Evolutionary conservation across 768 basidiomycete species (phyloP).

Genomic region (Astraeus odoratus): DNA sequence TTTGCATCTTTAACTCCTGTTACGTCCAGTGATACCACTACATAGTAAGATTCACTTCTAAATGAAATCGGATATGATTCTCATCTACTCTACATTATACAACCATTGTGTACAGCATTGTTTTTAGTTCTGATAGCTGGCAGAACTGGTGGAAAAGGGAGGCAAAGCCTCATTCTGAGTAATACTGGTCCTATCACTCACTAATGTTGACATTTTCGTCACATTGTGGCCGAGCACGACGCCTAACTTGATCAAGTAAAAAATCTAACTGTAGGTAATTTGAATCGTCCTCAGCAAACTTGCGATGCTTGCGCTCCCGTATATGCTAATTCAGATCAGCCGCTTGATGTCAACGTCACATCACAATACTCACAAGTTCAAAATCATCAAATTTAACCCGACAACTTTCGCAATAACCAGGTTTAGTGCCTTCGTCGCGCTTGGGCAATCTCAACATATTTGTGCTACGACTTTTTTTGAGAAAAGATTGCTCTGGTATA

Average conservation of each 20-base stretch:
- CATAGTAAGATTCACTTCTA: too few species aligned
- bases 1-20: too few species aligned
- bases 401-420: conserved; percentile 98
- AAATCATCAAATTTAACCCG: conserved; percentile 87
- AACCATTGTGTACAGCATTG: too few species aligned
- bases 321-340: conserved; percentile 51
- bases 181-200: too few species aligned
- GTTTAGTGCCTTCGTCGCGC: conserved; percentile 82
- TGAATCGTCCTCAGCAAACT: conserved; percentile 68
- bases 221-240: conserved; percentile 30
- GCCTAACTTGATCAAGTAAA: conserved; percentile 56
- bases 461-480: conserved; percentile 77
- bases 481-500: conserved; percentile 45
- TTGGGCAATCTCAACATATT: conserved; percentile 69
- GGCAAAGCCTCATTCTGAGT: too few species aligned
- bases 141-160: too few species aligned
- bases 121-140: too few species aligned
- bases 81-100: too few species aligned
- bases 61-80: too few species aligned
- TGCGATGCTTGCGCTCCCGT: conserved; percentile 63
- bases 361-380: conserved; percentile 44
- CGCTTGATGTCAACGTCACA: neutral
- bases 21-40: too few species aligned
- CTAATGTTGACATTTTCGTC: too few species aligned
- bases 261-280: conserved; percentile 79